Base-by-base conservation (phyloP, 2,329 filamentous ascomycete genomes). In the Hymenoscyphus repandus region DNA sequence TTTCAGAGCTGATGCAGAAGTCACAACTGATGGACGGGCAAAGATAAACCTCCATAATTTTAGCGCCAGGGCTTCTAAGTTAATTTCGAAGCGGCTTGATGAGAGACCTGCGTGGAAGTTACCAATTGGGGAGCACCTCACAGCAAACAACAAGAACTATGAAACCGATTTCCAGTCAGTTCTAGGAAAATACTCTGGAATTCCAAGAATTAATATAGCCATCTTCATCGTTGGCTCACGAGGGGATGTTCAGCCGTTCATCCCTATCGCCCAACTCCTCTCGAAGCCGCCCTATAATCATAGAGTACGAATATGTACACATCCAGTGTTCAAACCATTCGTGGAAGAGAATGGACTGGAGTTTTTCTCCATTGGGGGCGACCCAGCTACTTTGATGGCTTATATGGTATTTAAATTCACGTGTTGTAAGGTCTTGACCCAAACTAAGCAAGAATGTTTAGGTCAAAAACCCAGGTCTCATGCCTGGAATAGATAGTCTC, bases 171-270 rank as follows among this genome's bases (percentile, higher is more conserved):
- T 54, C 15, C 44, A 55, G 38, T 9, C 40, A 2, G 43, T 59
- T 2, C 37, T 61, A 5, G 52, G 52, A 5, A 52, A 48, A 22
- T 62, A 45, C 30, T 36, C 48, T 15, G 52, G 52, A 6, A 50
- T 50, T 6, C 61, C 61, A 4, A 49, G 45, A 11, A 45, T 92
- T 39, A 91, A 90, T 64, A 85, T 93, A 47, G 86, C 90, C 22
- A 85, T 92, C 61, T 90, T 90, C 76, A 85, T 92, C 6, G 90
- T 92, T 57, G 88, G 88, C 5, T 88, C 83, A 1, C 75, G 88
- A 46, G 88, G 88, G 38, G 88, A 92, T 62, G 83, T 86, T 1
- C 88, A 92, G 63, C 88, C 88, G 0, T 92, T 92, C 54, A 69
- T 92, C 17, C 82, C 82, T 54, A 79, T 92, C 46, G 87, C 83